These are phyloP conservation scores for Phyllosticta citribraziliensis DNA, from an alignment of 2,329 filamentous ascomycete genomes.

Conservation along the genomic window DNA sequence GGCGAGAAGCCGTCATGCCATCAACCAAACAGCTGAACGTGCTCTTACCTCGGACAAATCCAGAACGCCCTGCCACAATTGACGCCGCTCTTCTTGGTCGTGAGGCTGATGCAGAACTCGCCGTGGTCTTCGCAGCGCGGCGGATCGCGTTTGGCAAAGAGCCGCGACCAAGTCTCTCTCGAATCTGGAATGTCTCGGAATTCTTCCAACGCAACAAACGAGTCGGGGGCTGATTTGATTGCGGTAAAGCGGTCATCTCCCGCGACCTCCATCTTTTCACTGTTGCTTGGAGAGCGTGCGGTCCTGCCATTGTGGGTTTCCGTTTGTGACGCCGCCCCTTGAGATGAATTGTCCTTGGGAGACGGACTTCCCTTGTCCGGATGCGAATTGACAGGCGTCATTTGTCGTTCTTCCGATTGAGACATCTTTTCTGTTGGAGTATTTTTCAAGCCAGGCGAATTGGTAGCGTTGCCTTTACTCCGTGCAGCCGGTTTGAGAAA, in stretches of 20 bases:
- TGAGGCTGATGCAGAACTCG: slow-evolving; percentile 73
- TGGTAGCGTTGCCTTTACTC: not conserved
- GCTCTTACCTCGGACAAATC: slow-evolving; percentile 53
- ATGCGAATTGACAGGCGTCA: not conserved
- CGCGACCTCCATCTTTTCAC: slow-evolving; percentile 27
- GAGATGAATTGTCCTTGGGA: not conserved
- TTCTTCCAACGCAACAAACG: not conserved
- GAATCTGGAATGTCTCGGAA: slow-evolving; percentile 30
- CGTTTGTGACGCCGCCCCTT: not conserved
- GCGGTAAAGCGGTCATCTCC: not conserved
- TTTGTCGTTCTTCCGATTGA: not conserved
- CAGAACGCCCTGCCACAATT: slow-evolving; percentile 63
- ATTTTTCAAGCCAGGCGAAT: not conserved
- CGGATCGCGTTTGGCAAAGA: slow-evolving; percentile 63
- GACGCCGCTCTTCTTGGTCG: slow-evolving; percentile 80
- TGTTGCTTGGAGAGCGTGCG: slow-evolving; percentile 17
- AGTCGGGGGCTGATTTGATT: not conserved
- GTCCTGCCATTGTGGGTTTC: not conserved
- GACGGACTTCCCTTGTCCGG: not conserved
- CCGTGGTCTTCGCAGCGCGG: slow-evolving; percentile 75
- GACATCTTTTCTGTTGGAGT: not conserved
- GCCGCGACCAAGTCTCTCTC: slow-evolving; percentile 77
- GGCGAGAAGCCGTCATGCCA: not conserved
- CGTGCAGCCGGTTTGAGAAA: slow-evolving; percentile 6
- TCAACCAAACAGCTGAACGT: not conserved